Conservation (phyloP, 129 eudicot genomes). For the Escallonia herrerae region DNA sequence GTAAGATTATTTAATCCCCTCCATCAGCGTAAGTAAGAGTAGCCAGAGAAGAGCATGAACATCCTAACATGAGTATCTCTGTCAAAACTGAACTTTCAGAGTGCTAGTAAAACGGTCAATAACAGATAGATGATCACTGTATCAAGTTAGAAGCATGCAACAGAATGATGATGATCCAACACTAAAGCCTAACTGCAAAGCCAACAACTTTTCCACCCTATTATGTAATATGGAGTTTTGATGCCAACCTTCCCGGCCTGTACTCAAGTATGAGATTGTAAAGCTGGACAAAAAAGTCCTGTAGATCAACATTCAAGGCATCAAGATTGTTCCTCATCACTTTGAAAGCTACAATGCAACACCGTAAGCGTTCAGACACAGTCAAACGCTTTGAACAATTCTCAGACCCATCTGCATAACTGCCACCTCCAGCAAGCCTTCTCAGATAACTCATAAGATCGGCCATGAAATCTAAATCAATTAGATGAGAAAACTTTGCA, state of each 20-base stretch:
- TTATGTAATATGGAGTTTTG: not conserved
- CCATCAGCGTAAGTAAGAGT: no score
- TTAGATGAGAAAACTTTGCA: conserved; percentile 78
- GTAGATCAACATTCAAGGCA: conserved; percentile 82
- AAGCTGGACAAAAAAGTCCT: conserved; percentile 72
- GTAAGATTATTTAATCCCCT: no score
- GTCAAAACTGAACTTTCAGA: no score
- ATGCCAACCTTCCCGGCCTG: conserved; percentile 72
- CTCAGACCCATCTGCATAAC: conserved; percentile 25
- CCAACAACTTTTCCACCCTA: not conserved
- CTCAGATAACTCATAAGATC: conserved; percentile 77
- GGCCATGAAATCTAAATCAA: conserved; percentile 88
- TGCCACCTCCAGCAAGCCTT: conserved; percentile 65
- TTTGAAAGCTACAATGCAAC: conserved; percentile 94
- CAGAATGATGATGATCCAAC: no score
- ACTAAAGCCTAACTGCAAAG: not conserved
- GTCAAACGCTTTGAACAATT: conserved; percentile 38
- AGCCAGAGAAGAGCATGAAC: no score
- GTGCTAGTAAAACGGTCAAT: no score
- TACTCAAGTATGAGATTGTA: conserved; percentile 78
- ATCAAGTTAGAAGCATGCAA: no score
- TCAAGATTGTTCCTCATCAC: conserved; percentile 91
- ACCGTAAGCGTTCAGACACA: conserved; percentile 76
- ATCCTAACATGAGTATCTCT: no score
- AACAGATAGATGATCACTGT: no score